Percentiles rank a stretch among this genome's conserved stretches.
Evolutionary conservation across 257 asterid species (phyloP).

Genomic region (Scutellaria baicalensis): DNA sequence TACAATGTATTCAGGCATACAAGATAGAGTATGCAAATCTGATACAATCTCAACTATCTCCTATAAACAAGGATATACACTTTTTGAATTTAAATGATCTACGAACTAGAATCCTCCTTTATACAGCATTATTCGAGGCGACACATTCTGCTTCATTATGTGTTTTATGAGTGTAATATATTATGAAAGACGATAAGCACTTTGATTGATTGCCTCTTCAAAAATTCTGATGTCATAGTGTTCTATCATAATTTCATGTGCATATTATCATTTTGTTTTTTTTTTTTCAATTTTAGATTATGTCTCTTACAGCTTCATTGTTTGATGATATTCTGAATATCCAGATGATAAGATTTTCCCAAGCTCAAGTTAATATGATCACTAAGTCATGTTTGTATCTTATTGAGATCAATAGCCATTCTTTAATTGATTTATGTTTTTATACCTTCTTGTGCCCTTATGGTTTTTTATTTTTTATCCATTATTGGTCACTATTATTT

Average conservation of each 20-base stretch:
- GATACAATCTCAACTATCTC: too few species aligned
- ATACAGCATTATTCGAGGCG: background rate
- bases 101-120: too few species aligned
- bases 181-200: background rate
- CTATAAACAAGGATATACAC: too few species aligned
- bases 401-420: background rate
- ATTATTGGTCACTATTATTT: background rate
- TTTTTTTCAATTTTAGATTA: background rate
- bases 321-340: background rate
- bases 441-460: background rate
- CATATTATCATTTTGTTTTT: background rate
- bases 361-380: background rate
- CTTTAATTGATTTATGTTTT: background rate
- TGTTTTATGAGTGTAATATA: background rate
- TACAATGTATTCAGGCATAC: too few species aligned
- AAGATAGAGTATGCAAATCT: too few species aligned
- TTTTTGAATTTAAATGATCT: too few species aligned
- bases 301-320: background rate
- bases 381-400: background rate
- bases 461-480: background rate
- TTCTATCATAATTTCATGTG: background rate
- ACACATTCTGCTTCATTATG: background rate
- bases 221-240: background rate
- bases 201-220: background rate
- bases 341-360: background rate